Conservation (phyloP, 352 stramenopile species). For the Phytophthora fragariae region DNA sequence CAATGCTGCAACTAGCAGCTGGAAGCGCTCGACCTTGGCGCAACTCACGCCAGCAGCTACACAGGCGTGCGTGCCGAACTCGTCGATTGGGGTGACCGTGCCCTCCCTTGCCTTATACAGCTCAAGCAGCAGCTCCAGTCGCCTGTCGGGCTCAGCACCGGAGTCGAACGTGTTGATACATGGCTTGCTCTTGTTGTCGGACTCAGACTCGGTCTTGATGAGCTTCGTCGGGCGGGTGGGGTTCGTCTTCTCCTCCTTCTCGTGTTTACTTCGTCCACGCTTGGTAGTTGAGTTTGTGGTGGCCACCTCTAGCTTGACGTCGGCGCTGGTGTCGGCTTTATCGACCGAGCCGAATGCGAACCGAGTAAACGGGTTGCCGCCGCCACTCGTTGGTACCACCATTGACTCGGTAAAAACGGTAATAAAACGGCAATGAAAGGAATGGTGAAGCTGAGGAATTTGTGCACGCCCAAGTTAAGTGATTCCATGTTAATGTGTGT, state of each 20-base stretch:
- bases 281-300: conserved; percentile 17
- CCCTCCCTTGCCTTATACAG: conserved; percentile 45
- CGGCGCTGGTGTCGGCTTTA: conserved; percentile 7
- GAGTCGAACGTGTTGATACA: neutral
- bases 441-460: conserved; percentile 2
- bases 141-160: conserved; percentile 11
- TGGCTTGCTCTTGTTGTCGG: conserved; percentile 11
- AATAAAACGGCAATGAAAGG: conserved; percentile 3
- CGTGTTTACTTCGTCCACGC: conserved; percentile 22
- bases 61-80: conserved; percentile 75
- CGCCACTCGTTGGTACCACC: conserved; percentile 14
- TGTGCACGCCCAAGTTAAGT: conserved; percentile 31
- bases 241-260: conserved; percentile 3
- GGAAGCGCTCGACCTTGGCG: conserved; percentile 57
- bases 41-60: conserved; percentile 35
- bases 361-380: conserved; percentile 65
- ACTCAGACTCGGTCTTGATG: conserved; percentile 17
- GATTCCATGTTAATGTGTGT: conserved; percentile 40
- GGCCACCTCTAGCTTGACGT: conserved; percentile 18
- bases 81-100: conserved; percentile 65
- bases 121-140: conserved; percentile 47
- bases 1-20: conserved; percentile 68
- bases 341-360: conserved; percentile 55
- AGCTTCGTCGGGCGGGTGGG: conserved; percentile 16
- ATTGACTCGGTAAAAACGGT: conserved; percentile 18